Evolutionary conservation across 352 stramenopile species (phyloP), one percentile per base, ranked within the genome.

Genomic region (Paralagenidium karlingii): DNA sequence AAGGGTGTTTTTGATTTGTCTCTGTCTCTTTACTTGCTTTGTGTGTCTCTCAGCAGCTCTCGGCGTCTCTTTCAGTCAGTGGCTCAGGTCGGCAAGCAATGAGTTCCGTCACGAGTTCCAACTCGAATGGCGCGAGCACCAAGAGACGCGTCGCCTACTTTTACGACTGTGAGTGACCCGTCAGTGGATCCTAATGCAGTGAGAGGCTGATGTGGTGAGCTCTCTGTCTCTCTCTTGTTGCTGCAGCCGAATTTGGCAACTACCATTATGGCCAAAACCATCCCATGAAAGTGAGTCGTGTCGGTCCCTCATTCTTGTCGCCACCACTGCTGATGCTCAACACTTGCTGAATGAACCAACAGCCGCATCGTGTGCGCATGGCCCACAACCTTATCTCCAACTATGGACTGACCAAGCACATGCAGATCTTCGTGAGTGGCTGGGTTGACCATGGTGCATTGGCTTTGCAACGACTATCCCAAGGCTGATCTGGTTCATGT

Each of bases 331-430:
- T 22, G 19, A 34, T 37, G 13, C 8, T 28, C 32, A 13, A 31
- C 8, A 22, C 18, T 8, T 40, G 15, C 26, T 43, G 34, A 30
- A 27, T n/a, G n/a, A n/a, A 43, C 30, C 15, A 49, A 27, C 45
- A 95, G 82, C 96, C 96, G 18, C 95, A 99, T 67, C 95, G 96
- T 33, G 82, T 99, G 40, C 88, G 94, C 45, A 98, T 99, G 94
- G 96, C 96, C 27, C 96, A 99, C 74, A 97, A 99, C 65, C 81
- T 99, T 45, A 95, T 99, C 42, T 90, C 98, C 15, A 98, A 98
- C 59, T 99, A 99, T 63, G 94, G 94, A 16, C 74, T 99, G 19
- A 98, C 97, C 60, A 94, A 95, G 61, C 81, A 98, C 71, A 99
- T 99, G 95, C 92, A 99, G 63, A 91, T 98, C 43, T 99, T 96